Percentiles rank a stretch among this genome's conserved stretches.
phyloP scores from a whole-genome alignment of 1,284 basidiomycete genomes.

The Wallemia hederae region DNA sequence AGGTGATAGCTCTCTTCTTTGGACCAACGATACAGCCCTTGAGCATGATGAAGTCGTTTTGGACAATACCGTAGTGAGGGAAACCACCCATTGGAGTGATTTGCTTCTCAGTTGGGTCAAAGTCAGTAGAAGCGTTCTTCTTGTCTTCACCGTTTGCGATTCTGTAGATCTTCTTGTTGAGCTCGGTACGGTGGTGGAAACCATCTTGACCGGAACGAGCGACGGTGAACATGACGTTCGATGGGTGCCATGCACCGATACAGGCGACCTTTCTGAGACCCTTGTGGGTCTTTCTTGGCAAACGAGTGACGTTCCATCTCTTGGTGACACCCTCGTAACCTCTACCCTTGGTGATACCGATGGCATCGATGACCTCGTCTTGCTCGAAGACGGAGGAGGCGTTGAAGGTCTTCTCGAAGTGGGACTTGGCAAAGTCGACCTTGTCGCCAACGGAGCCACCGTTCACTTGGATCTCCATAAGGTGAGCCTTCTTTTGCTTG shows the following conservation, averaged over 20 bases:
- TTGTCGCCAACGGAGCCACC: constrained; percentile 92
- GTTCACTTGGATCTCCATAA: constrained; percentile 99
- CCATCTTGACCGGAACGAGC: constrained; percentile 99
- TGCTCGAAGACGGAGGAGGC: constrained; percentile 69
- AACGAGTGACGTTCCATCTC: constrained; percentile 97
- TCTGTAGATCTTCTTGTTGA: constrained; percentile 99
- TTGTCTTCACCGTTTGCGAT: constrained; percentile 56
- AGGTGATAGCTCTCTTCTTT: constrained; percentile 89
- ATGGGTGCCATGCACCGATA: constrained; percentile 98
- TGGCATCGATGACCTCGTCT: constrained; percentile 88
- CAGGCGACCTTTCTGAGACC: constrained; percentile 99
- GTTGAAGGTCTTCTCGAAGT: constrained; percentile 94
- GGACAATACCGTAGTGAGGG: constrained; percentile 94
- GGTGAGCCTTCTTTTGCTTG: constrained; percentile 96
- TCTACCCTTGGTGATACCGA: constrained; percentile 97
- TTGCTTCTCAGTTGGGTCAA: constrained; percentile 69
- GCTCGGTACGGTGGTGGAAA: constrained; percentile 93
- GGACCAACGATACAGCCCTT: constrained; percentile 83
- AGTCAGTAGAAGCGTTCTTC: constrained; percentile 69
- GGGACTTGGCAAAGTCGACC: constrained; percentile 76
- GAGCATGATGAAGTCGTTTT: constrained; percentile 91
- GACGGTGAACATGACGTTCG: constrained; percentile 99
- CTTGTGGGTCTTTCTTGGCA: constrained; percentile 96
- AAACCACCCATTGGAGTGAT: constrained; percentile 99
- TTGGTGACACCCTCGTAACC: constrained; percentile 98